Percentiles rank a stretch among this genome's conserved stretches.
Conservation (phyloP, 352 stramenopile species). For the Globisporangium echinulatum region DNA sequence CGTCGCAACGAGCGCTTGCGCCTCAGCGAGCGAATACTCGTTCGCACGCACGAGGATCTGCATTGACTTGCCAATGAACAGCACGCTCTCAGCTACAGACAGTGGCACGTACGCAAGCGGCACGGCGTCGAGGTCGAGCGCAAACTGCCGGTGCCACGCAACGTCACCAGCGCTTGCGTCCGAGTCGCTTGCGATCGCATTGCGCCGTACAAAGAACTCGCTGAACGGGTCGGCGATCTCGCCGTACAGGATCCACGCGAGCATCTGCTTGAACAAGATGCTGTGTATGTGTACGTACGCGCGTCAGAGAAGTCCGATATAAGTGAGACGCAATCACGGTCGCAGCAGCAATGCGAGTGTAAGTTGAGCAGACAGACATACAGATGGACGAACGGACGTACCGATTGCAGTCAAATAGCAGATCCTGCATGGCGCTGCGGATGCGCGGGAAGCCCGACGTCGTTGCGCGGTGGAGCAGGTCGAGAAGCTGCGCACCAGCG, state of each 20-base stretch:
- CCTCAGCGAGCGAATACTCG: conserved; percentile 39
- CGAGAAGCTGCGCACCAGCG: conserved; percentile 34
- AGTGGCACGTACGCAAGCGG: conserved; percentile 57
- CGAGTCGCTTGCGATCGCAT: conserved; percentile 8
- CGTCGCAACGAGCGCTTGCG: conserved; percentile 32
- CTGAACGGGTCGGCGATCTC: conserved; percentile 59
- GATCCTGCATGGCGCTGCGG: conserved; percentile 39
- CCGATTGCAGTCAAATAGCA: conserved; percentile 50
- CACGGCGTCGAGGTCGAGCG: conserved; percentile 46
- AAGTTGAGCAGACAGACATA: not conserved
- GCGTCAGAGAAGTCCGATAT: not conserved
- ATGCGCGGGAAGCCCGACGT: conserved; percentile 58
- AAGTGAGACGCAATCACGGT: not conserved
- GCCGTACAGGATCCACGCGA: conserved; percentile 75
- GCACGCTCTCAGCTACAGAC: conserved; percentile 52
- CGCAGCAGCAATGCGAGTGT: not conserved
- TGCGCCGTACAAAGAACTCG: conserved; percentile 65
- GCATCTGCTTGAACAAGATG: conserved; percentile 73
- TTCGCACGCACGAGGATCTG: conserved; percentile 44
- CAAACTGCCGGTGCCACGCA: conserved; percentile 47
- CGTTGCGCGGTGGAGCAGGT: conserved; percentile 32
- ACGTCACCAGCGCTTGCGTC: conserved; percentile 6
- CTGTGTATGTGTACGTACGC: conserved; percentile 10
- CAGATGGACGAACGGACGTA: conserved; percentile 11
- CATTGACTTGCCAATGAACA: conserved; percentile 62